Evolutionary conservation across 1,139 yeast species (phyloP).

Genomic region (Yamadazyma triangularis): DNA sequence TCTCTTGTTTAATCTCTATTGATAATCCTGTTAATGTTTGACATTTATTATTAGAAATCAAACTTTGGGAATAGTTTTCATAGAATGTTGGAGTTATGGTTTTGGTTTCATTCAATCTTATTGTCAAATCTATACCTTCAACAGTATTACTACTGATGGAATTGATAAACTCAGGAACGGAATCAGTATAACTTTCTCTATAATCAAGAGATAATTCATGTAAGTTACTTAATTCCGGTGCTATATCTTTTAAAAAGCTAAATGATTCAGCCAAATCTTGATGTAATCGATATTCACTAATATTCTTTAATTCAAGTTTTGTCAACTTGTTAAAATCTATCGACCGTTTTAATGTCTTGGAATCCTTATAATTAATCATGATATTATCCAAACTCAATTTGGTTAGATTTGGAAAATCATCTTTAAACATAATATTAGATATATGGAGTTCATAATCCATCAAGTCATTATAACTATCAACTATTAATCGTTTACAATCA

Average conservation of each 20-base stretch:
- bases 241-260: constrained; percentile 21
- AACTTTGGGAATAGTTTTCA: constrained; percentile 4
- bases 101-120: constrained; percentile 39
- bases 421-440: constrained; percentile 5
- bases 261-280: constrained; percentile 9
- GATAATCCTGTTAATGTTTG: constrained; percentile 32
- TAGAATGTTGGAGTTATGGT: constrained; percentile 1
- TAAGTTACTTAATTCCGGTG: constrained; percentile 21
- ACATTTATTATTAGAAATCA: constrained; percentile 9
- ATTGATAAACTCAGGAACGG: constrained; percentile 35
- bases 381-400: constrained; percentile 23
- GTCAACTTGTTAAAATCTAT: constrained; percentile 18
- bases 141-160: constrained; percentile 21
- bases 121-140: constrained; percentile 32
- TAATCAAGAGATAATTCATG: constrained; percentile 36
- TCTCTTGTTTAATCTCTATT: constrained; percentile 37
- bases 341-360: constrained; percentile 14
- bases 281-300: constrained; percentile 23
- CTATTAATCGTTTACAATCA: constrained; percentile 4
- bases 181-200: constrained; percentile 40
- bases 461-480: constrained; percentile 2
- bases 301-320: constrained; percentile 21
- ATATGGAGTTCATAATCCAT: constrained; percentile 4
- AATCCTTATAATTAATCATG: constrained; percentile 23
- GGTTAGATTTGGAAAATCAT: constrained; percentile 13